Percentiles rank a stretch among this genome's conserved stretches.
Conservation (phyloP, 2,329 filamentous ascomycete species). For the Colletotrichum coccodes region DNA sequence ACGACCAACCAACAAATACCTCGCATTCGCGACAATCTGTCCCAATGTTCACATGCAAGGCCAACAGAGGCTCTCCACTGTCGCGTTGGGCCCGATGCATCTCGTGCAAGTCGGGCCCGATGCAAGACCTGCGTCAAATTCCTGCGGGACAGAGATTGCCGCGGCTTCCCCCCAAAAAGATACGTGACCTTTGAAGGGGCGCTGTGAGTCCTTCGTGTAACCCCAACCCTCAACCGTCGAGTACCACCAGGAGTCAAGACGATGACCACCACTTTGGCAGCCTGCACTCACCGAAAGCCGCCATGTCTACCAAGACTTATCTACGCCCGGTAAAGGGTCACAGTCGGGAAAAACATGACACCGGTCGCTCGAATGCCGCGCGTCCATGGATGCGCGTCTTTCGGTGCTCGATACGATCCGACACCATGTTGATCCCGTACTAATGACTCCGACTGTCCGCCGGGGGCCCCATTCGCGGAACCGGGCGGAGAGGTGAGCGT, state of each 20-base stretch:
- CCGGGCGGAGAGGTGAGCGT: slow-evolving; percentile 2
- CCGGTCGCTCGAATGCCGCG: not conserved
- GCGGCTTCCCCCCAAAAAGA: not conserved
- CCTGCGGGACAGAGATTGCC: slow-evolving; percentile 8
- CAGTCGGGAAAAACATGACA: not conserved
- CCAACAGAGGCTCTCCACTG: slow-evolving; percentile 23
- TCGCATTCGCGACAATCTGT: slow-evolving; percentile 18
- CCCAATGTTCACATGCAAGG: slow-evolving; percentile 9
- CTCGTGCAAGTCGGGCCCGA: slow-evolving; percentile 26
- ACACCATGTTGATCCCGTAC: slow-evolving; percentile 4
- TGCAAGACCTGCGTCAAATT: slow-evolving; percentile 25
- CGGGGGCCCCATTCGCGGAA: slow-evolving; percentile 10
- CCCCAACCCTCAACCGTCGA: slow-evolving; percentile 10
- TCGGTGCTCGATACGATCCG: slow-evolving; percentile 18
- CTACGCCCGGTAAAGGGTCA: slow-evolving; percentile 11
- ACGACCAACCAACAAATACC: not conserved
- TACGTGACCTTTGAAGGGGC: not conserved
- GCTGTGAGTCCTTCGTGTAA: slow-evolving; percentile 14
- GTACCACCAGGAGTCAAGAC: not conserved
- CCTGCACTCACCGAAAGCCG: slow-evolving; percentile 11
- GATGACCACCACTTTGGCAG: not conserved
- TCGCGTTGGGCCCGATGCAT: slow-evolving; percentile 4
- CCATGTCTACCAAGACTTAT: slow-evolving; percentile 8
- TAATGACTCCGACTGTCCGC: slow-evolving; percentile 8
- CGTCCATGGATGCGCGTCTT: not conserved